Conservation (phyloP, 2,329 filamentous ascomycete genomes). For the Trichoderma breve region DNA sequence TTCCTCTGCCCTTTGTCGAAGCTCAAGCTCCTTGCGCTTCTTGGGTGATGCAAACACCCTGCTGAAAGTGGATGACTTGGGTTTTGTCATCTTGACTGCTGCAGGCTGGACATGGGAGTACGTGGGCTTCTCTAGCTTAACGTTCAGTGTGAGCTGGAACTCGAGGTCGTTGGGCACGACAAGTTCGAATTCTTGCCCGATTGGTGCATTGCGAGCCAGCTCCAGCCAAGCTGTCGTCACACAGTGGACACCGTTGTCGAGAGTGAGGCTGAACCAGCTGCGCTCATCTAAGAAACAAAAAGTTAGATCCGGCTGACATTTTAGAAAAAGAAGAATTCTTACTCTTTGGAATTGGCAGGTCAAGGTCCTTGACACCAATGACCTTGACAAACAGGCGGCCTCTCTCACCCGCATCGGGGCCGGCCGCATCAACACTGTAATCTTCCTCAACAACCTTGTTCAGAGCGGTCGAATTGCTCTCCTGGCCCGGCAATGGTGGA, state of each 20-base stretch:
- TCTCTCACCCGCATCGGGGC: slow-evolving; percentile 79
- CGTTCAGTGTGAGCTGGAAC: slow-evolving; percentile 95
- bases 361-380: slow-evolving; percentile 94
- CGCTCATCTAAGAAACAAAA: slow-evolving; percentile 66
- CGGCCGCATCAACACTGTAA: slow-evolving; percentile 51
- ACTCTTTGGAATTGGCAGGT: slow-evolving; percentile 88
- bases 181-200: slow-evolving; percentile 96
- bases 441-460: slow-evolving; percentile 70
- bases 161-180: slow-evolving; percentile 97
- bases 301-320: slow-evolving; percentile 32
- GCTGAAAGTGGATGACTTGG: slow-evolving; percentile 86
- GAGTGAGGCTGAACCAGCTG: slow-evolving; percentile 89
- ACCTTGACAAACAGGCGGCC: slow-evolving; percentile 96
- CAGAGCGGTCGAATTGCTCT: slow-evolving; percentile 70
- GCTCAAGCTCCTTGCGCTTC: slow-evolving; percentile 92
- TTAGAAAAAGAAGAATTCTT: too few relatives aligned
- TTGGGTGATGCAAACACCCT: slow-evolving; percentile 91
- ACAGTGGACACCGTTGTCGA: slow-evolving; percentile 98
- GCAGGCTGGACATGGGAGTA: slow-evolving; percentile 57
- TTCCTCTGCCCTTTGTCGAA: slow-evolving; percentile 78
- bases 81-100: slow-evolving; percentile 57
- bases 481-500: slow-evolving; percentile 83
- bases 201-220: slow-evolving; percentile 84
- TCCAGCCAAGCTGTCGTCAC: slow-evolving; percentile 96
- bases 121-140: slow-evolving; percentile 83